Conservation (phyloP, 441 rosid genomes). For the Pelargonium citronellum region DNA sequence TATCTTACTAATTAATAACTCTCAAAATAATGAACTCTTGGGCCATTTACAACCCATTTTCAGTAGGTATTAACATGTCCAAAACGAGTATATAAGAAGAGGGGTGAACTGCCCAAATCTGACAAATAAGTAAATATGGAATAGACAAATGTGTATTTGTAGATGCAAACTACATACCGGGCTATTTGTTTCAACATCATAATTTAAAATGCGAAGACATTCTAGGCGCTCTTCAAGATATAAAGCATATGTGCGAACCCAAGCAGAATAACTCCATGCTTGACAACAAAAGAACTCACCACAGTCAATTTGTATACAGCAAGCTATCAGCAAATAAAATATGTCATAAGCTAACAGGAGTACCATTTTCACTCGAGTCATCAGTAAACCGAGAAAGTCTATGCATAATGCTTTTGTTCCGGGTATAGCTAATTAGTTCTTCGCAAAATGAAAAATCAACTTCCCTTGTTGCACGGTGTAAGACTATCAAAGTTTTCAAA, state of each 20-base stretch:
- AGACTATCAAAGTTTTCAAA: conserved; percentile 37
- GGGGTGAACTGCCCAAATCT: neutral
- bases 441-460: conserved; percentile 30
- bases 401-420: conserved; percentile 23
- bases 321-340: conserved; percentile 9
- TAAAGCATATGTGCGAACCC: conserved; percentile 42
- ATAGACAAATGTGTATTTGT: neutral
- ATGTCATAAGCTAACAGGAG: neutral
- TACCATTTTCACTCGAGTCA: conserved; percentile 36
- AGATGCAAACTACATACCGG: conserved; percentile 20
- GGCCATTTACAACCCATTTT: neutral
- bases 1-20: no score
- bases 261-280: conserved; percentile 50
- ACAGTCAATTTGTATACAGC: neutral
- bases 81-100: neutral
- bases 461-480: conserved; percentile 41
- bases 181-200: conserved; percentile 30
- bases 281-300: conserved; percentile 15
- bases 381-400: conserved; percentile 38
- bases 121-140: neutral
- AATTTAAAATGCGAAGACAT: conserved; percentile 31
- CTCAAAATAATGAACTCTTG: no score
- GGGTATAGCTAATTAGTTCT: conserved; percentile 24
- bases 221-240: conserved; percentile 40
- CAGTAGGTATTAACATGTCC: neutral